These are phyloP conservation scores for Ceratocystis smalleyi DNA, from an alignment of 2,329 filamentous ascomycete genomes.

Conservation along the genomic window DNA sequence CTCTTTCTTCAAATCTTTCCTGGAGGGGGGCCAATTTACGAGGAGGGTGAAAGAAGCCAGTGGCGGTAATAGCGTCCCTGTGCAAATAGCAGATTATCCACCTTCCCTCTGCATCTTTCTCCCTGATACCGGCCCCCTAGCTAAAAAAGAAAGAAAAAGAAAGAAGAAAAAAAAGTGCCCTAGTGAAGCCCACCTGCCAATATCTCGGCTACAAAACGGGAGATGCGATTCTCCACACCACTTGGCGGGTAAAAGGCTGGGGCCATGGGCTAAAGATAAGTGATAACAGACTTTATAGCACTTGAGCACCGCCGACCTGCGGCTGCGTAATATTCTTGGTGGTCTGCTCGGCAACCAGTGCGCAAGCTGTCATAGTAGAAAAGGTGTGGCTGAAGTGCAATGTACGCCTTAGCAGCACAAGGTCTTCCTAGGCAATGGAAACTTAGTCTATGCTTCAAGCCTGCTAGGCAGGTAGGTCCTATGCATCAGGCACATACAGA, in stretches of 20 bases:
- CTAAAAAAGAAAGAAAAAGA: too few relatives aligned
- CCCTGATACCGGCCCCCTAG: background rate
- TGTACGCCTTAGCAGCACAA: background rate
- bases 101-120: background rate
- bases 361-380: background rate
- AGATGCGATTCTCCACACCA: background rate
- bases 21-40: background rate
- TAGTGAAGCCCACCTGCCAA: background rate
- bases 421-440: background rate
- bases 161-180: background rate
- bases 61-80: background rate
- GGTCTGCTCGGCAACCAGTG: background rate
- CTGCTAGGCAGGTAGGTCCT: too few relatives aligned
- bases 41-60: background rate
- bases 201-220: background rate
- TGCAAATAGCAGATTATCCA: background rate
- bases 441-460: background rate
- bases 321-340: background rate
- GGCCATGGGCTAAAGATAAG: background rate
- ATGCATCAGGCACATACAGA: background rate
- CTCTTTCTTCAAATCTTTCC: background rate
- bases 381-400: background rate
- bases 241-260: background rate
- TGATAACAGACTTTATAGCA: background rate
- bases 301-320: background rate